Base-by-base conservation (phyloP, 306 rosid genomes). In the Quercus suber region DNA sequence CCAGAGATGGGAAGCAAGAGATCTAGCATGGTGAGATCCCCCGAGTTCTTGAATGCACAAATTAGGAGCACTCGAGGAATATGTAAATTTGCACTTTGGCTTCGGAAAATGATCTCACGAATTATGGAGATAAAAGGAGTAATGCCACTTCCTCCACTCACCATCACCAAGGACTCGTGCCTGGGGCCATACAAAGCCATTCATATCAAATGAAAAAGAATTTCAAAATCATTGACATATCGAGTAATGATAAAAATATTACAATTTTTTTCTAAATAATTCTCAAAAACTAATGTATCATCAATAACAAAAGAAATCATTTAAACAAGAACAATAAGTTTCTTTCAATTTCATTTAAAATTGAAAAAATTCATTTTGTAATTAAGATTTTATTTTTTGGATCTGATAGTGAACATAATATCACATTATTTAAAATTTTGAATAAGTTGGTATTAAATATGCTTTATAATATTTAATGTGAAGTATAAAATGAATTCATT, bases 71-170 rank as follows among this genome's bases (percentile, higher is more conserved):
- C 69, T 31, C 64, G 77, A 4, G 90, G 88, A 41, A 81, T 57
- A 1, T 78, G 80, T 18, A 30, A 63, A 30, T 82, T 57, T 35
- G 77, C 76, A 33, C 83, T 80, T 52, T 80, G 80, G 85, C 78
- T 87, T 74, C 78, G 88, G 74, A 81, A 87, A 4, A 88, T 81
- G 13, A 93, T 80, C 45, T 93, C 94, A 0, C 90, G 88, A 74
- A 91, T 89, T 78, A 93, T 75, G 59, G 98, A 87, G 65, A 91
- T 79, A 75, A 89, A 88, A 1, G 96, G 89, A 55, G 94, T 76
- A 12, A 91, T 80, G 18, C 98, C 96, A 74, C 89, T 88, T 25
- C 97, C 96, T 68, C 96, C 92, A 25, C 90, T 71, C 18, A 90
- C 73, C 89, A 90, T 63, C 51, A 88, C 76, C 43, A 90, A 58